phyloP scores from a whole-genome alignment of 331 rosid species.

The Arachis monticola region DNA sequence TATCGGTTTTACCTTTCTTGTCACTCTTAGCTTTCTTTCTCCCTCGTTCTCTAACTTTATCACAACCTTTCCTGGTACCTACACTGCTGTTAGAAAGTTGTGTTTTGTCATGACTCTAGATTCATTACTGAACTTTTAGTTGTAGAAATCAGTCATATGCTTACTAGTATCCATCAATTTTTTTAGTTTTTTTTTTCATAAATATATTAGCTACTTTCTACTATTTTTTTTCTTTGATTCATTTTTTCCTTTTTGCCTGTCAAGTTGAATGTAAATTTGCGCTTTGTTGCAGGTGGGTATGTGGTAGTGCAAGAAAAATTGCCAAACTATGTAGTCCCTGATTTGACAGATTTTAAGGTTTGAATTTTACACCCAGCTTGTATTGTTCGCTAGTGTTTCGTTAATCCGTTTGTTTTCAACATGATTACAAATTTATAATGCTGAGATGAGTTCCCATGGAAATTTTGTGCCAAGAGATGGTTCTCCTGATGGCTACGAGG shows the following conservation, averaged over 20 bases:
- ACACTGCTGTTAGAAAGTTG: slow-evolving; percentile 1
- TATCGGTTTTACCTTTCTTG: no score
- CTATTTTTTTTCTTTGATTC: no score
- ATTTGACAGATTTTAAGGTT: slow-evolving; percentile 79
- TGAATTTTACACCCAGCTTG: slow-evolving; percentile 7
- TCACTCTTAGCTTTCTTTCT: no score
- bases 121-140: background rate
- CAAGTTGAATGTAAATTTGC: slow-evolving; percentile 20
- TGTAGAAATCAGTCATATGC: background rate
- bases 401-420: slow-evolving; percentile 18
- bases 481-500: no score
- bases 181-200: no score
- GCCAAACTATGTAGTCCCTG: slow-evolving; percentile 78
- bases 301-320: slow-evolving; percentile 67
- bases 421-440: background rate
- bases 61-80: no score
- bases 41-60: no score
- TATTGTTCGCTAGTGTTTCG: slow-evolving; percentile 1
- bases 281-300: slow-evolving; percentile 63
- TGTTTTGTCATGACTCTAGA: background rate
- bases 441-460: background rate
- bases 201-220: no score
- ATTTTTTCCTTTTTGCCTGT: background rate
- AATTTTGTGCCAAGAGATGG: background rate
- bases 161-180: background rate